Percentiles rank a stretch among this genome's conserved stretches.
Conservation (phyloP, 1,284 basidiomycete species). For the Pisolithus thermaeus region DNA sequence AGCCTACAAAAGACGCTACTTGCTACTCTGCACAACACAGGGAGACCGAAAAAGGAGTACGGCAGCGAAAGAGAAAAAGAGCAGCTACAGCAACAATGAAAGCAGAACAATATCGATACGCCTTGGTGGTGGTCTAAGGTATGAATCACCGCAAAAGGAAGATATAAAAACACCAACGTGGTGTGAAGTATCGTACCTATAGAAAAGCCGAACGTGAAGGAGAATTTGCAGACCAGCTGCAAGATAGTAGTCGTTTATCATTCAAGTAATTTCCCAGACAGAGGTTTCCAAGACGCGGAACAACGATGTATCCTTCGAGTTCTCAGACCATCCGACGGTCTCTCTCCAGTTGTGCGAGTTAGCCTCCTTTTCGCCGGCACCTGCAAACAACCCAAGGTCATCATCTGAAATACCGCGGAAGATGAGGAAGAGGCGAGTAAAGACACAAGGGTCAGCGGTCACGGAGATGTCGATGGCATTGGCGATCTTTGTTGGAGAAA, state of each 20-base stretch:
- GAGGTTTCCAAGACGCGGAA: conserved; percentile 76
- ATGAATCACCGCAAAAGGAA: not conserved
- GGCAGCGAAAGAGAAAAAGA: conserved; percentile 3
- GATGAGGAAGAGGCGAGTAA: conserved; percentile 79
- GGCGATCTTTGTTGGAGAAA: conserved; percentile 67
- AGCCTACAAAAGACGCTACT: conserved; percentile 10
- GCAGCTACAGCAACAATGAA: conserved; percentile 10
- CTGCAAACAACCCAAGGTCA: conserved; percentile 63
- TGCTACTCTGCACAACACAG: not conserved
- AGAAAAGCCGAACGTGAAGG: conserved; percentile 3
- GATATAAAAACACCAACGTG: not conserved
- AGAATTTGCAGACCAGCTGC: conserved; percentile 19
- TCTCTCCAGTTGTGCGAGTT: conserved; percentile 73
- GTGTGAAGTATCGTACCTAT: not conserved
- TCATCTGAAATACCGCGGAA: conserved; percentile 77
- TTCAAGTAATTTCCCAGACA: conserved; percentile 61
- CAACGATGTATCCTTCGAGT: conserved; percentile 61
- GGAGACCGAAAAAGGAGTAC: not conserved
- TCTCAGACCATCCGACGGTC: conserved; percentile 69
- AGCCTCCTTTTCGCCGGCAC: conserved; percentile 80
- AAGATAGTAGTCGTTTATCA: not conserved
- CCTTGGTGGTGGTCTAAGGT: not conserved
- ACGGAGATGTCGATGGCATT: conserved; percentile 79
- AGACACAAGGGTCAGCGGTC: conserved; percentile 69
- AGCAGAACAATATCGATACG: conserved; percentile 12